Evolutionary conservation across 345 rosid species (phyloP).

Genomic region (Eucalyptus curtisii): DNA sequence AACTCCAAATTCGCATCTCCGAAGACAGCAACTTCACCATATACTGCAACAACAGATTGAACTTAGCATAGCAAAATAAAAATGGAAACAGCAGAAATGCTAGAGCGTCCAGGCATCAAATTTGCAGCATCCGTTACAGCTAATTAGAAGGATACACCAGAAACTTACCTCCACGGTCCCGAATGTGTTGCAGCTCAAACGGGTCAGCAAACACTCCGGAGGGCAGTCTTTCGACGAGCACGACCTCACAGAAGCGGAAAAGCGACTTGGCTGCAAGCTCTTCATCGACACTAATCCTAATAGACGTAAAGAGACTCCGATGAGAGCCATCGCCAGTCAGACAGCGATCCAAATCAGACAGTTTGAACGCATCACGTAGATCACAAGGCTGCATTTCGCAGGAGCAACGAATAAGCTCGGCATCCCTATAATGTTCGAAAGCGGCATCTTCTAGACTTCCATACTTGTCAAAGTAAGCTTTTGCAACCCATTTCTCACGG

Average conservation of each 20-base stretch:
- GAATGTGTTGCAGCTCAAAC: conserved; percentile 74
- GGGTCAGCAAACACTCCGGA: conserved; percentile 84
- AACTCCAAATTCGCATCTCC: conserved; percentile 87
- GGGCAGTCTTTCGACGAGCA: conserved; percentile 63
- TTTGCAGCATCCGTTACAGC: not conserved
- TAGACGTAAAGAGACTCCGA: conserved; percentile 46
- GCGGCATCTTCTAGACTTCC: conserved; percentile 24
- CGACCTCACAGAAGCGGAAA: conserved; percentile 18
- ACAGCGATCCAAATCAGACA: conserved; percentile 20
- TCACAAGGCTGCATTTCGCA: conserved; percentile 12
- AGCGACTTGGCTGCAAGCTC: conserved; percentile 3
- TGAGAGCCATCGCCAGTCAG: conserved; percentile 87
- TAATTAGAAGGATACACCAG: not conserved
- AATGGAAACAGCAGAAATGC: not conserved
- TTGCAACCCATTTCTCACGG: conserved; percentile 26
- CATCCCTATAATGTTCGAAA: conserved; percentile 26
- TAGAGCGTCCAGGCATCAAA: not conserved
- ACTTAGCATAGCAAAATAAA: not conserved
- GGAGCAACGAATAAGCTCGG: conserved; percentile 9
- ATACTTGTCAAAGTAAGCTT: conserved; percentile 42
- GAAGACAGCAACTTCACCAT: conserved; percentile 41
- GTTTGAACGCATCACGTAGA: not conserved
- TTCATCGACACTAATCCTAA: conserved; percentile 24
- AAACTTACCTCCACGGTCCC: conserved; percentile 32
- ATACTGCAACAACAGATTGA: conserved; percentile 25